Evolutionary conservation across 306 rosid genomes (phyloP).

Genomic region (Cucurbita maxima): DNA sequence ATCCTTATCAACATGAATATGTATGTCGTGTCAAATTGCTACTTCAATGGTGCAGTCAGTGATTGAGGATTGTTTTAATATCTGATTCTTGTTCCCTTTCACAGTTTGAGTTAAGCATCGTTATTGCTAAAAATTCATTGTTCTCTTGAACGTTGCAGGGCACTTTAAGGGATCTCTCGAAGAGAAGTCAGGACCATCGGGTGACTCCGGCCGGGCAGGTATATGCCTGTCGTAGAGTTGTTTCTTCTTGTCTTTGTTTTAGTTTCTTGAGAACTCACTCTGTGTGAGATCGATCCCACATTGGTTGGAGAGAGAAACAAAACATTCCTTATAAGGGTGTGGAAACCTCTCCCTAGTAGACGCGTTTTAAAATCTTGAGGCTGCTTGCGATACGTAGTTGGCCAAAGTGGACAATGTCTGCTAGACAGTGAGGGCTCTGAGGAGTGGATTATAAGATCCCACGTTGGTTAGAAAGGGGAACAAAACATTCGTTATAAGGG

Average conservation of each 20-base stretch:
- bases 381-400: no score
- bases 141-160: conserved; percentile 35
- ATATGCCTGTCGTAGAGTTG: not conserved
- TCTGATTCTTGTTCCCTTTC: not conserved
- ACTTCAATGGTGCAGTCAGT: not conserved
- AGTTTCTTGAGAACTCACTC: not conserved
- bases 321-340: no score
- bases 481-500: no score
- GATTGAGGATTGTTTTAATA: not conserved
- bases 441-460: no score
- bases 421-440: no score
- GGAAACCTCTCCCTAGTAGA: no score
- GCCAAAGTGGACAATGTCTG: no score
- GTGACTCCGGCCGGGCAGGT: conserved; percentile 39
- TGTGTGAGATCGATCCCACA: no score
- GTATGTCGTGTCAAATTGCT: not conserved
- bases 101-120: not conserved
- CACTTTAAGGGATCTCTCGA: conserved; percentile 66
- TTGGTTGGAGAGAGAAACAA: no score
- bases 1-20: not conserved
- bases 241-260: not conserved
- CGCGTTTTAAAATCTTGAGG: no score
- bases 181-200: conserved; percentile 53
- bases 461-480: no score
- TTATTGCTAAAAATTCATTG: not conserved